Base-by-base conservation (phyloP, 2,329 filamentous ascomycete genomes). In the Rugonectria rugulosa region DNA sequence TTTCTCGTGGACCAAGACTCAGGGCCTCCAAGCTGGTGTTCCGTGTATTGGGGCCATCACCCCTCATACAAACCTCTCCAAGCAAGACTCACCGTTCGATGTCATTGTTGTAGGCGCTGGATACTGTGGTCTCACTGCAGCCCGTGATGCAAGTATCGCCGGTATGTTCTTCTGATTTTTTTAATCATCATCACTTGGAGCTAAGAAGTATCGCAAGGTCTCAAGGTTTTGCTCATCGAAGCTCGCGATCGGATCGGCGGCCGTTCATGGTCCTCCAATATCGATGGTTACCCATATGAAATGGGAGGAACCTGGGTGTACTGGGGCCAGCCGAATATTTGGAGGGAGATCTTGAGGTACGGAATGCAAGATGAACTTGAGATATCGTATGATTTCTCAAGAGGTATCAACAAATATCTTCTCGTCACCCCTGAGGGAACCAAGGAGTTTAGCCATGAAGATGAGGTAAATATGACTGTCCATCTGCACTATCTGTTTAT, bases 301-400 rank as follows among this genome's bases (percentile, higher is more conserved):
- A 76, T 82, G 73, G 79, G 79, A 0, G 80, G 80, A 0, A 80
- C 78, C 0, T 82, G 78, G 78, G 71, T 81, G 0, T 75, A 75
- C 48, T 79, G 77, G 77, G 68, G 69, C 2, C 76, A 79, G 43
- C 67, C 77, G 0, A 73, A 77, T 26, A 65, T 78, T 3, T 79
- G 73, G 72, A 68, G 76, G 4, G 79, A 81, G 47, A 75, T 81
- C 3, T 68, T 72, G 1, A 63, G 78, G n/a, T 82, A 81, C 53
- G 66, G 72, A 4, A 76, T 81, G 72, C 68, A 72, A 12, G 67
- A 73, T 17, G 70, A 77, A 1, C 61, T 79, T 3, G 72, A 76
- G 21, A 41, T 69, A 3, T 76, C 74, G 0, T 75, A 74, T 20
- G 75, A 78, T 45, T 77, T 75, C 57, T 72, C 72, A 2, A 65